phyloP scores from a whole-genome alignment of 441 rosid species.

The Omphalea diandra region DNA sequence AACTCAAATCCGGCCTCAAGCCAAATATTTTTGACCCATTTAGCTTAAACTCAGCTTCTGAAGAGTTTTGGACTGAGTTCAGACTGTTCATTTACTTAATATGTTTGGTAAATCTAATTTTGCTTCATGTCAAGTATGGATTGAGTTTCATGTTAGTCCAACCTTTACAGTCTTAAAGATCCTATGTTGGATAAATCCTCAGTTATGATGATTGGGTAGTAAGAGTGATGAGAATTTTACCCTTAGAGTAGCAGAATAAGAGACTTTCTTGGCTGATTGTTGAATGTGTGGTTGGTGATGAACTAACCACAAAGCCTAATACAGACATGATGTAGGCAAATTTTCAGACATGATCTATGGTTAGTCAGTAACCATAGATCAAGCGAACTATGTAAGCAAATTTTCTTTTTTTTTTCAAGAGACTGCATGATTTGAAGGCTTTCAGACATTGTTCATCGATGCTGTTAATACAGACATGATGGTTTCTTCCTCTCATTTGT shows the following conservation, averaged over 20 bases:
- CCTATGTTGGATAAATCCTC: neutral
- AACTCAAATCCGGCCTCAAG: neutral
- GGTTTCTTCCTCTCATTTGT: neutral
- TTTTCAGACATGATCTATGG: too few species aligned
- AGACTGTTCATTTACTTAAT: neutral
- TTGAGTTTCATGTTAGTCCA: neutral
- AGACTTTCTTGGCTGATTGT: neutral
- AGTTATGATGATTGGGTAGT: neutral
- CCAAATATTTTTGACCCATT: neutral
- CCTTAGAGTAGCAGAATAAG: neutral
- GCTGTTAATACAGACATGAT: neutral
- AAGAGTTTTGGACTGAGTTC: neutral
- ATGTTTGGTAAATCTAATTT: too few species aligned
- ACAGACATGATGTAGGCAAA: too few species aligned
- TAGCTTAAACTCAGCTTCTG: neutral
- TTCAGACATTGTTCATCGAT: neutral
- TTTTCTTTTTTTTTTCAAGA: neutral
- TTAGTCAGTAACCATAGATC: too few species aligned
- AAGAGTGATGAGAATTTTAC: neutral
- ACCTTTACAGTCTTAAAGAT: neutral
- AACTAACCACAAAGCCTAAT: neutral
- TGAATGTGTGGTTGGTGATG: neutral
- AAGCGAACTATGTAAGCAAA: too few species aligned
- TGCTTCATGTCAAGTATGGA: too few species aligned
- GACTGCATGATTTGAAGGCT: neutral